A percentile compares a stretch with the other conserved stretches of the same genome.
phyloP scores from a whole-genome alignment of 2,329 filamentous ascomycete genomes.

The Exserohilum rostratum region DNA sequence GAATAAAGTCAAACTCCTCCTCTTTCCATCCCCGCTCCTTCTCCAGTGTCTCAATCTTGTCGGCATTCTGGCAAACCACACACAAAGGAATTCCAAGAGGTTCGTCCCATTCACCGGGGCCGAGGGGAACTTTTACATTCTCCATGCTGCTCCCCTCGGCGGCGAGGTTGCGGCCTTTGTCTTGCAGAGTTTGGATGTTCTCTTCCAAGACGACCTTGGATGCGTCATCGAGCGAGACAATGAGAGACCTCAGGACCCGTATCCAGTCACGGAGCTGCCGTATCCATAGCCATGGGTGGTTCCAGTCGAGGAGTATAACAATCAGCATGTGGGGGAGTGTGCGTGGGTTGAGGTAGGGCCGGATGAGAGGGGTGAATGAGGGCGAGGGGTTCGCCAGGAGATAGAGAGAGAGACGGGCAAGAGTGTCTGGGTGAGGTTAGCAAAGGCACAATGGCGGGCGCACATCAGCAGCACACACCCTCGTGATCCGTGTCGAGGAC shows the following conservation, averaged over 20 bases:
- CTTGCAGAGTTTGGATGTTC: slow-evolving; percentile 78
- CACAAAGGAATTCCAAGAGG: slow-evolving; percentile 84
- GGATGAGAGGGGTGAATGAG: slow-evolving; percentile 80
- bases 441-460: background rate
- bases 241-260: slow-evolving; percentile 76
- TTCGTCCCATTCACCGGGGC: slow-evolving; percentile 92
- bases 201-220: slow-evolving; percentile 87
- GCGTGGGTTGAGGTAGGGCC: slow-evolving; percentile 81
- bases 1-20: slow-evolving; percentile 92
- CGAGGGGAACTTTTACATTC: slow-evolving; percentile 69
- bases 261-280: slow-evolving; percentile 90
- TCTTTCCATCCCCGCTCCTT: slow-evolving; percentile 93
- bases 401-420: slow-evolving; percentile 88
- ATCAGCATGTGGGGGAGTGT: slow-evolving; percentile 84
- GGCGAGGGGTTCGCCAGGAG: slow-evolving; percentile 84
- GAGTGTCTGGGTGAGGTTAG: slow-evolving; percentile 67
- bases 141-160: slow-evolving; percentile 41
- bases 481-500: slow-evolving; percentile 93
- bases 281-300: slow-evolving; percentile 90
- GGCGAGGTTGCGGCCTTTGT: slow-evolving; percentile 50
- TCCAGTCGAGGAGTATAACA: slow-evolving; percentile 94
- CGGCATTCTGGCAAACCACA: slow-evolving; percentile 94
- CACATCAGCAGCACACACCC: slow-evolving; percentile 59
- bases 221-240: slow-evolving; percentile 74
- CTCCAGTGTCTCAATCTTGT: slow-evolving; percentile 89